Base-by-base conservation (phyloP, 2,329 filamentous ascomycete species). In the Zasmidium cellare region DNA sequence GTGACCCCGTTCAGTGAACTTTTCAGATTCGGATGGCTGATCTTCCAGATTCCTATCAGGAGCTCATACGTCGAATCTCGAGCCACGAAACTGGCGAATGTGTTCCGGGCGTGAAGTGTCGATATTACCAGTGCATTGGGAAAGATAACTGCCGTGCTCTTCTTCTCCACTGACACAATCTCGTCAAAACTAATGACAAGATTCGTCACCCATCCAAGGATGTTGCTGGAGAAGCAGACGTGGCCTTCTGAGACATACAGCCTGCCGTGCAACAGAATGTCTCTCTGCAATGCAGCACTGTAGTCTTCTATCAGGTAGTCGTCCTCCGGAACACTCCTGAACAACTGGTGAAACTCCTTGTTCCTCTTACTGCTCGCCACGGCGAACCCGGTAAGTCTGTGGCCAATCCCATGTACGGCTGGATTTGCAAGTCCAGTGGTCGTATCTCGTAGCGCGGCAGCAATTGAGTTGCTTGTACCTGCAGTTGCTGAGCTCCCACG, bases 291-390 rank as follows among this genome's bases (percentile, higher is more conserved):
- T 3, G 94, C 94, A 72, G 94, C 97, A 74, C 94, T 97, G 74
- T 97, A 99, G 74, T 99, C 94, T 72, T 99, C 94, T 64, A 99
- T 97, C 23, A 99, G 82, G 71, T 96, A 97, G 74, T 99, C 94
- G 69, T 99, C 94, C 65, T 97, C 93, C 1, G 96, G 94, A 0
- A 99, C 94, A 72, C 92, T 97, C 75, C 94, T 90, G 80, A 99
- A 99, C 2, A 96, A 78, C 58, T 84, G 84, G 74, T 99, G 94
- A 69, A 97, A 99, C 71, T 97, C 94, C 50, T 91, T 86, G 75
- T 99, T 99, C 56, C 96, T 86, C 77, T 94, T 97, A 74, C 96
- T 96, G 72, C 90, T 96, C 50, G 94, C 94, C 63, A 97, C 92
- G 51, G 94, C 93, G 72, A 99, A 99, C 0, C 94, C 94, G 3